Evolutionary conservation across 1,284 basidiomycete species (phyloP).

Genomic region (Polyporus tsugae): DNA sequence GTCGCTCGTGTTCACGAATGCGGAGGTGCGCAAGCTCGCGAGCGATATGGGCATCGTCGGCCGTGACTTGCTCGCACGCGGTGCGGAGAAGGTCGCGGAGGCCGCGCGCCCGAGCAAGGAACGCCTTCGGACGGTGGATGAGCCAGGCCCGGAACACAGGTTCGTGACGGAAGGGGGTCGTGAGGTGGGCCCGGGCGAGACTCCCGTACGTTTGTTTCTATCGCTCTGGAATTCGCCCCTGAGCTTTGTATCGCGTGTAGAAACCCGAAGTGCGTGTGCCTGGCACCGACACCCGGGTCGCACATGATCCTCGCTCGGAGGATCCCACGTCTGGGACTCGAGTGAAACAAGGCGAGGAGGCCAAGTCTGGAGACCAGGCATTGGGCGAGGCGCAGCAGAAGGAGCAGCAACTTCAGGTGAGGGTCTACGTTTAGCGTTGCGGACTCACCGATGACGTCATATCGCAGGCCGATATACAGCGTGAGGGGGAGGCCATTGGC

Average conservation of each 20-base stretch:
- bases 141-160: constrained; percentile 70
- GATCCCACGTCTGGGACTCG: constrained; percentile 36
- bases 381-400: constrained; percentile 32
- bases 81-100: constrained; percentile 80
- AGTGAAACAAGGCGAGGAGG: constrained; percentile 46
- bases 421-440: background rate
- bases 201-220: constrained; percentile 40
- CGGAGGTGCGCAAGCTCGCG: constrained; percentile 90
- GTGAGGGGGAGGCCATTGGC: constrained; percentile 33
- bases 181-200: constrained; percentile 46
- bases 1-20: constrained; percentile 88
- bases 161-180: constrained; percentile 63
- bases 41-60: constrained; percentile 86
- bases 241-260: background rate
- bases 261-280: constrained; percentile 60
- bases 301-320: constrained; percentile 52
- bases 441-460: background rate
- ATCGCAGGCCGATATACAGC: constrained; percentile 35
- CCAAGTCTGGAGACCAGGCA: constrained; percentile 42
- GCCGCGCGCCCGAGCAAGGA: constrained; percentile 75
- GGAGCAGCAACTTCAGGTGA: constrained; percentile 37
- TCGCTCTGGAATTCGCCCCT: constrained; percentile 16
- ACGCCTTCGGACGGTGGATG: constrained; percentile 70
- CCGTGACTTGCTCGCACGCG: constrained; percentile 86
- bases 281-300: constrained; percentile 49